phyloP scores from a whole-genome alignment of 2,329 filamentous ascomycete species.

The Aspergillus nomiae region DNA sequence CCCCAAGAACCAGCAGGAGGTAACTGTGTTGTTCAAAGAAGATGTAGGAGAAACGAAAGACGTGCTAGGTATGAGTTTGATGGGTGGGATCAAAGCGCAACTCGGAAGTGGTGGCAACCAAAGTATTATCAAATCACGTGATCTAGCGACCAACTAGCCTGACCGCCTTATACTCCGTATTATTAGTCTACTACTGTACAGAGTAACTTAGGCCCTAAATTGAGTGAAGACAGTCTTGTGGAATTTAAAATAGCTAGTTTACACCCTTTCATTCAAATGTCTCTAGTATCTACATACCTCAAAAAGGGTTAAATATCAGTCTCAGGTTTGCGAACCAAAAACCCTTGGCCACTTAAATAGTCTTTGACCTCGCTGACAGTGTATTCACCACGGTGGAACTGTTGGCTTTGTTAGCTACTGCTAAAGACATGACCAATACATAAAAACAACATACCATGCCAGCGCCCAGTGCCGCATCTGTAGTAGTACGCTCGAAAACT shows the following conservation, averaged over 20 bases:
- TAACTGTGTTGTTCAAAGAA: not conserved
- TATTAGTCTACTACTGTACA: not conserved
- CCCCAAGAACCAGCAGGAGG: not conserved
- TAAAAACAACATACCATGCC: constrained; percentile 68
- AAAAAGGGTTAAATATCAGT: constrained; percentile 16
- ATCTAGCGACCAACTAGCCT: not conserved
- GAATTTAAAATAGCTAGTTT: not conserved
- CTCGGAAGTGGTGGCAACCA: not conserved
- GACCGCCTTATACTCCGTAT: not conserved
- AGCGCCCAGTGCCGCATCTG: constrained; percentile 90
- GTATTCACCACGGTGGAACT: constrained; percentile 93
- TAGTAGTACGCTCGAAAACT: constrained; percentile 81
- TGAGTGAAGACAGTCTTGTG: not conserved
- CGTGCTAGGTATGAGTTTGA: not conserved
- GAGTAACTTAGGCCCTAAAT: not conserved
- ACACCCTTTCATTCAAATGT: not conserved
- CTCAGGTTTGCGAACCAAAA: constrained; percentile 81
- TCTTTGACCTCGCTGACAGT: constrained; percentile 94
- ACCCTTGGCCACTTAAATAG: constrained; percentile 67
- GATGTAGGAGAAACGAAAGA: not conserved
- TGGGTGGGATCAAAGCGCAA: not conserved
- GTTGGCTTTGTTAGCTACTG: constrained; percentile 15
- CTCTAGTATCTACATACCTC: not conserved
- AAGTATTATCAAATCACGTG: not conserved
- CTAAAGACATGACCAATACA: not conserved